phyloP scores from a whole-genome alignment of 192 early-diverging fungal genomes.

The Globomyces pollinis-pini region DNA sequence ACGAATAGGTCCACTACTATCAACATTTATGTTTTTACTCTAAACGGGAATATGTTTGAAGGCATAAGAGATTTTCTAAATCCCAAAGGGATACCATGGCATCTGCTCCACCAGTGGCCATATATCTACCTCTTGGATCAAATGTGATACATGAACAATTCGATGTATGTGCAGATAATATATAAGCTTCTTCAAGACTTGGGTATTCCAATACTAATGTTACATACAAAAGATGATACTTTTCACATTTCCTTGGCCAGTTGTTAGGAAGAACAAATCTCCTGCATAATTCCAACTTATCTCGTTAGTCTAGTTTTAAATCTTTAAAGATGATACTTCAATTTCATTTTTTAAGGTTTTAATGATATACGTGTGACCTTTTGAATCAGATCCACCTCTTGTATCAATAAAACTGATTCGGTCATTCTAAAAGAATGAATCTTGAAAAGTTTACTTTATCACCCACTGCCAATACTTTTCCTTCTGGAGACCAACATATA shows the following conservation, averaged over 20 bases:
- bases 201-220: background rate
- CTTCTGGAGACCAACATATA: constrained; percentile 75
- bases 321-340: constrained; percentile 28
- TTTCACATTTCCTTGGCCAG: constrained; percentile 10
- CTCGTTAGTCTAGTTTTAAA: constrained; percentile 59
- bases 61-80: constrained; percentile 49
- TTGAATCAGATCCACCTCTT: constrained; percentile 28
- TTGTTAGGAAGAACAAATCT: constrained; percentile 68
- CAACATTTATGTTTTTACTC: too few relatives aligned
- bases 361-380: constrained; percentile 31
- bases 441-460: constrained; percentile 49
- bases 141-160: constrained; percentile 73
- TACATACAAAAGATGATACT: too few relatives aligned
- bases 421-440: constrained; percentile 47
- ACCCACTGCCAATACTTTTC: constrained; percentile 68
- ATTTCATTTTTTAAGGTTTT: constrained; percentile 41
- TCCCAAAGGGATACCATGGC: constrained; percentile 72
- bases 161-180: constrained; percentile 65
- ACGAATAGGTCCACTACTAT: constrained; percentile 62
- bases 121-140: constrained; percentile 70
- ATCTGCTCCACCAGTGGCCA: constrained; percentile 73
- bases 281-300: constrained; percentile 71
- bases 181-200: constrained; percentile 12
- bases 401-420: constrained; percentile 71
- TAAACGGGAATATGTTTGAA: constrained; percentile 40